Base-by-base conservation (phyloP, 257 asterid species). In the Ilex aquifolium region DNA sequence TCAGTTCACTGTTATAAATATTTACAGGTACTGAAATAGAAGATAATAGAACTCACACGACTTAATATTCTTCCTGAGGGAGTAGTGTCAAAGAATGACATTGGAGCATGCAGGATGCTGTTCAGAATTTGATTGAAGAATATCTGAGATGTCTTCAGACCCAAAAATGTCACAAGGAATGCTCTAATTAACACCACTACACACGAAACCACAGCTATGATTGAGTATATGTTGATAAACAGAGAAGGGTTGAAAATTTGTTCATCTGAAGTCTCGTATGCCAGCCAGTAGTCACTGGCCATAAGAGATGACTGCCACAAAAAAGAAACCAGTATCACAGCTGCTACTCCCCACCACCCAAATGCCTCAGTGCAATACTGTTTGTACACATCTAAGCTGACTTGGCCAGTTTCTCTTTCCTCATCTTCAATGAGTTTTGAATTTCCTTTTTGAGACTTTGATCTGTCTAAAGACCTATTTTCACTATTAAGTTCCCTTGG, bases 71-170 rank as follows among this genome's bases (percentile, higher is more conserved):
- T 73, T 27, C 96, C 96, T 1, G 93, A 84, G 13, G 96, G 96
- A 27, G 97, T 90, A 7, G 97, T 83, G 74, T 90, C 97, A 27
- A 84, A 87, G 77, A 86, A 90, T 6, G 95, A 81, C 95, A 90
- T 85, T 0, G 97, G 95, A 68, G 97, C 97, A 58, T 70, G 97
- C 48, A 87, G 60, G 31, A 80, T 75, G 63, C 90, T 82, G 16
- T 63, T 44, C 42, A 86, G 69, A 57, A 83, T 78, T 59, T 81
- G 84, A 3, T 56, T 46, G 59, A 90, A 90, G 51, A 83, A 82
- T 50, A 64, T 59, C 60, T 80, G 86, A 52, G 88, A 72, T 3
- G 91, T 83, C 59, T 80, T 78, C 39, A 87, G 78, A 11, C 95
- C 85, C 56, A 87, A 61, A 51, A 62, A 52, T 0, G 85, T 50